phyloP scores from a whole-genome alignment of 1,139 yeast genomes.

The Kodamaea suecica region DNA sequence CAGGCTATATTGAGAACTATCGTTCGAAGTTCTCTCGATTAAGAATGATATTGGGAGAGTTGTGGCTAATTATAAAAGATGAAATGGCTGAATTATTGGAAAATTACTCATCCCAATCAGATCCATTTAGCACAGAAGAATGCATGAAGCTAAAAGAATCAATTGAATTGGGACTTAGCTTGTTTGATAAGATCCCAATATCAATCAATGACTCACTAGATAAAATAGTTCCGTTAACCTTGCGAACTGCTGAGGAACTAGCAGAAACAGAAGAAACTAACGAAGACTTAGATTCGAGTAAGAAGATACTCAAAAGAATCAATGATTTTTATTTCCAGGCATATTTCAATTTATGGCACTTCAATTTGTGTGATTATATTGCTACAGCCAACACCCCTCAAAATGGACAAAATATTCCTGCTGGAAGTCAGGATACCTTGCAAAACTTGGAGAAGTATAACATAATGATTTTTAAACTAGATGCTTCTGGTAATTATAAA shows the following conservation, averaged over 20 bases:
- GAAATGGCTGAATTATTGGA: slow-evolving; percentile 43
- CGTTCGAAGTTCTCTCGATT: slow-evolving; percentile 60
- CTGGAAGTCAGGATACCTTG: too few relatives aligned
- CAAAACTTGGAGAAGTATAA: slow-evolving; percentile 16
- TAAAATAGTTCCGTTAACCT: slow-evolving; percentile 42
- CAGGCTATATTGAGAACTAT: slow-evolving; percentile 55
- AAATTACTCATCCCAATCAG: background rate
- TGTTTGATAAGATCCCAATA: slow-evolving; percentile 65
- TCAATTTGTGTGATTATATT: slow-evolving; percentile 59
- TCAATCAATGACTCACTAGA: slow-evolving; percentile 38
- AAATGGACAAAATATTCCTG: too few relatives aligned
- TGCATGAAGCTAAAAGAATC: slow-evolving; percentile 4
- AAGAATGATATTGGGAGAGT: slow-evolving; percentile 57
- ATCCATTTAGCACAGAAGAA: background rate
- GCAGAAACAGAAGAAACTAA: slow-evolving; percentile 21
- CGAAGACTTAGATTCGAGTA: slow-evolving; percentile 16
- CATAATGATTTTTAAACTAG: slow-evolving; percentile 27
- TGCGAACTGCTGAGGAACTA: slow-evolving; percentile 14
- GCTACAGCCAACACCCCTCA: slow-evolving; percentile 1
- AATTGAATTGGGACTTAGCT: slow-evolving; percentile 54
- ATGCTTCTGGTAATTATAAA: slow-evolving; percentile 24
- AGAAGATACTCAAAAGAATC: slow-evolving; percentile 29
- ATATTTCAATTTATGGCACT: slow-evolving; percentile 75
- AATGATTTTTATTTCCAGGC: slow-evolving; percentile 61
- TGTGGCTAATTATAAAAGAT: slow-evolving; percentile 60